These are phyloP conservation scores for Cryptomeria japonica DNA, from an alignment of 75 land plant species.

Conservation along the genomic window DNA sequence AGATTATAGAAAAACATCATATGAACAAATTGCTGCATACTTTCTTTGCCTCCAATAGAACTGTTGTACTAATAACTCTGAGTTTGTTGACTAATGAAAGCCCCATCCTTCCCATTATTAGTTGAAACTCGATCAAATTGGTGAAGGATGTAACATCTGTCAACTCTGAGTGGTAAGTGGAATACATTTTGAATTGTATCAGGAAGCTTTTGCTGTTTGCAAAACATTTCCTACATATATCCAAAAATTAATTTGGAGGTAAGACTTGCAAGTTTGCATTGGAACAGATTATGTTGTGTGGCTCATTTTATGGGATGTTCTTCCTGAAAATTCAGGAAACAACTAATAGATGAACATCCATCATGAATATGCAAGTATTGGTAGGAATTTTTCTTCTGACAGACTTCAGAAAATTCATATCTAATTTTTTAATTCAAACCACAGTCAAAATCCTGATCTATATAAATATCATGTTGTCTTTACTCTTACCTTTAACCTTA, in stretches of 20 bases:
- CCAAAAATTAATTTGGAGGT: neutral
- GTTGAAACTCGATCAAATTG: neutral
- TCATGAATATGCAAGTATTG: neutral
- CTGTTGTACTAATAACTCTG: neutral
- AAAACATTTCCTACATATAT: neutral
- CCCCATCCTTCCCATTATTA: neutral
- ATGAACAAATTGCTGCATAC: neutral
- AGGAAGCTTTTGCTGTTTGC: neutral
- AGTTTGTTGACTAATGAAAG: neutral
- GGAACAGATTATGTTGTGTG: neutral
- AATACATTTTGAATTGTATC: neutral
- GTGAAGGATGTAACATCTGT: neutral
- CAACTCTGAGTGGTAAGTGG: neutral
- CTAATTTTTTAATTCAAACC: neutral
- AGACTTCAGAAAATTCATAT: neutral
- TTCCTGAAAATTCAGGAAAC: neutral
- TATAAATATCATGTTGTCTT: neutral
- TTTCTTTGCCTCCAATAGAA: neutral
- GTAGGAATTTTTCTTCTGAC: neutral
- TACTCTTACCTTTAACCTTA: neutral
- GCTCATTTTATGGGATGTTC: neutral
- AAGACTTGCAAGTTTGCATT: neutral
- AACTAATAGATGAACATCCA: neutral
- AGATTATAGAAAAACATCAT: neutral
- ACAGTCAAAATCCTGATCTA: neutral